A percentile compares a stretch with the other conserved stretches of the same genome.
phyloP scores from a whole-genome alignment of 179 eudicot genomes.

The Monotropa hypopitys region DNA sequence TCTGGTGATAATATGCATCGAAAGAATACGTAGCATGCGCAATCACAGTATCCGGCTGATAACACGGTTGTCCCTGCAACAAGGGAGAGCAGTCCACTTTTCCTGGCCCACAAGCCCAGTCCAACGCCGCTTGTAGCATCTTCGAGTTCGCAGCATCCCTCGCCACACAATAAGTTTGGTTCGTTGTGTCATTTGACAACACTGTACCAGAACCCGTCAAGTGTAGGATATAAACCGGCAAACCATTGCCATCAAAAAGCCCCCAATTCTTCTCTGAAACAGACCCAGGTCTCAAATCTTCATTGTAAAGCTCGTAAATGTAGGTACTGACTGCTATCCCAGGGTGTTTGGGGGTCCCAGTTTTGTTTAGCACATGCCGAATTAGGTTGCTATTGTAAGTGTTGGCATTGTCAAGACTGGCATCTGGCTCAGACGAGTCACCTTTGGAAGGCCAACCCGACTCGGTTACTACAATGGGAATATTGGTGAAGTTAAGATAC shows the following conservation, averaged over 20 bases:
- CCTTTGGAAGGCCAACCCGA: conserved; percentile 99
- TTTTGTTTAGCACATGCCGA: conserved; percentile 52
- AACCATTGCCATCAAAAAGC: conserved; percentile 59
- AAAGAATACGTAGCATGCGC: conserved; percentile 78
- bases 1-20: conserved; percentile 61
- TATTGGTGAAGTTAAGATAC: conserved; percentile 67
- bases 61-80: conserved; percentile 69
- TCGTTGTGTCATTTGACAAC: conserved; percentile 68
- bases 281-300: conserved; percentile 60
- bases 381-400: conserved; percentile 82
- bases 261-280: conserved; percentile 90
- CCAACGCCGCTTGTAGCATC: conserved; percentile 82
- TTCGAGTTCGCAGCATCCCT: conserved; percentile 58
- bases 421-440: conserved; percentile 60
- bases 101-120: conserved; percentile 97
- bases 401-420: conserved; percentile 66
- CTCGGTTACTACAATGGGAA: conserved; percentile 71
- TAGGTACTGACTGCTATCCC: conserved; percentile 61
- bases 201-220: conserved; percentile 59
- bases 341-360: conserved; percentile 91
- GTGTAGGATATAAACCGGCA: conserved; percentile 51
- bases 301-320: conserved; percentile 84
- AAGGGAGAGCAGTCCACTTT: conserved; percentile 67
- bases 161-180: conserved; percentile 67
- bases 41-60: conserved; percentile 61